Evolutionary conservation across 2,329 filamentous ascomycete genomes (phyloP).

Genomic region (Mycosphaerella sp.): DNA sequence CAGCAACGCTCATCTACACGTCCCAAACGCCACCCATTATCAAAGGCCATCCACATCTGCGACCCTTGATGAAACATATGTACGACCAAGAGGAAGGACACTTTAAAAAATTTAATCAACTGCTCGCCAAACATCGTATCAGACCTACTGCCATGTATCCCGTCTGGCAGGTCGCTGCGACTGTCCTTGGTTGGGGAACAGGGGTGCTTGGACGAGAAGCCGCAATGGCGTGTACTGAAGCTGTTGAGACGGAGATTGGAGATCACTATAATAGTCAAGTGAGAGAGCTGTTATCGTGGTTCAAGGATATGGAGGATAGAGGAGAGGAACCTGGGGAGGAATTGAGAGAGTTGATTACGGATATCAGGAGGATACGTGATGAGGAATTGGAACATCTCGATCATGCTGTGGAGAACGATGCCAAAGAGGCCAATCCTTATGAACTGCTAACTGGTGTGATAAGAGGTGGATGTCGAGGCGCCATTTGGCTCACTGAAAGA

Average conservation of each 20-base stretch:
- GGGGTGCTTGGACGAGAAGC: constrained; percentile 85
- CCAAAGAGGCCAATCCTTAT: constrained; percentile 82
- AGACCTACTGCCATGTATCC: constrained; percentile 91
- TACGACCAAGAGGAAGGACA: constrained; percentile 92
- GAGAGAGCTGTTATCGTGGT: constrained; percentile 71
- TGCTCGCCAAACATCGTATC: constrained; percentile 80
- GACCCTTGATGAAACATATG: constrained; percentile 94
- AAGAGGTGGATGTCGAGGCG: constrained; percentile 79
- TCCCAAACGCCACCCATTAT: constrained; percentile 80
- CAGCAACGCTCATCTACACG: constrained; percentile 87
- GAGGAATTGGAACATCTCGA: constrained; percentile 97
- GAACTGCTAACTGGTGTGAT: constrained; percentile 84
- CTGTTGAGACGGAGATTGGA: constrained; percentile 96
- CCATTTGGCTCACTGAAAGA: constrained; percentile 84
- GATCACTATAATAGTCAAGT: constrained; percentile 95
- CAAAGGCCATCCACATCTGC: constrained; percentile 75
- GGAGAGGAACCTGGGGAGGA: constrained; percentile 79
- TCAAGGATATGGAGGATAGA: constrained; percentile 63
- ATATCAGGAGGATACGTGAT: constrained; percentile 78
- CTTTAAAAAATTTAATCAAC: constrained; percentile 73
- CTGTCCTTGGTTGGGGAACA: constrained; percentile 80
- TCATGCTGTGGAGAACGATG: constrained; percentile 88
- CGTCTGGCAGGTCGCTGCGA: constrained; percentile 74
- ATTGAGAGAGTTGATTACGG: constrained; percentile 63
- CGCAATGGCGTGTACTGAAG: constrained; percentile 97